phyloP scores from a whole-genome alignment of 2,329 filamentous ascomycete genomes.

The Botrytis aclada region DNA sequence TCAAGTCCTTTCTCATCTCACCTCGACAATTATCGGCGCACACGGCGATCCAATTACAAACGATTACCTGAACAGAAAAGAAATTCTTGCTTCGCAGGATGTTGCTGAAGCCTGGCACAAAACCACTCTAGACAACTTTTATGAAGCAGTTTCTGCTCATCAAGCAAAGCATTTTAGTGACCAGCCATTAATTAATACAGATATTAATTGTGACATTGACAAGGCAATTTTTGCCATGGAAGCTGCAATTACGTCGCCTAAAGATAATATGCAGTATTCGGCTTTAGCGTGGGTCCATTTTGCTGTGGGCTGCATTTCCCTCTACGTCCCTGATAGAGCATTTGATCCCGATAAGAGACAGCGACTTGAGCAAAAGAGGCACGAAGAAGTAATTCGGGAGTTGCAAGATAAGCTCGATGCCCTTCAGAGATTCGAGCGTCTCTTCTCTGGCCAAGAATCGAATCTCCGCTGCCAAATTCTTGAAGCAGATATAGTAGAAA shows the following conservation, averaged over 20 bases:
- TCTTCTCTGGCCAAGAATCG: constrained; percentile 64
- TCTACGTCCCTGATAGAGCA: constrained; percentile 82
- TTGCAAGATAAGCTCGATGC: constrained; percentile 57
- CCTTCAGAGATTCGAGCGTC: constrained; percentile 61
- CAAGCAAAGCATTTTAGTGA: neutral
- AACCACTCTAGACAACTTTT: neutral
- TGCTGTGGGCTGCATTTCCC: constrained; percentile 66
- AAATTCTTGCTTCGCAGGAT: neutral
- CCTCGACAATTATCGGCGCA: constrained; percentile 26
- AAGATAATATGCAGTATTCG: constrained; percentile 38
- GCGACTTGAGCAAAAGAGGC: constrained; percentile 60
- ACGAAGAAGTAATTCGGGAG: constrained; percentile 53
- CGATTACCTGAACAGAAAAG: neutral
- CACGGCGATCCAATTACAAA: constrained; percentile 24
- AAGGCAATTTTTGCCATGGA: constrained; percentile 35
- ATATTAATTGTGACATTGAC: constrained; percentile 40
- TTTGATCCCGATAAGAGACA: constrained; percentile 75
- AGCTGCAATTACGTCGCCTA: constrained; percentile 33
- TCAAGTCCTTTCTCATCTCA: constrained; percentile 27
- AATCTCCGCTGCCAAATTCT: constrained; percentile 65
- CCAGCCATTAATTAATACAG: constrained; percentile 23
- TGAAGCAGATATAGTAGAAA: constrained; percentile 55
- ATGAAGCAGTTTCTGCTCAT: neutral
- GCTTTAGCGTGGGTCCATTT: constrained; percentile 73
- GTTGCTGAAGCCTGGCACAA: neutral